A percentile compares a stretch with the other conserved stretches of the same genome.
phyloP scores from a whole-genome alignment of 176 grass and related monocot species.

The Lolium rigidum region DNA sequence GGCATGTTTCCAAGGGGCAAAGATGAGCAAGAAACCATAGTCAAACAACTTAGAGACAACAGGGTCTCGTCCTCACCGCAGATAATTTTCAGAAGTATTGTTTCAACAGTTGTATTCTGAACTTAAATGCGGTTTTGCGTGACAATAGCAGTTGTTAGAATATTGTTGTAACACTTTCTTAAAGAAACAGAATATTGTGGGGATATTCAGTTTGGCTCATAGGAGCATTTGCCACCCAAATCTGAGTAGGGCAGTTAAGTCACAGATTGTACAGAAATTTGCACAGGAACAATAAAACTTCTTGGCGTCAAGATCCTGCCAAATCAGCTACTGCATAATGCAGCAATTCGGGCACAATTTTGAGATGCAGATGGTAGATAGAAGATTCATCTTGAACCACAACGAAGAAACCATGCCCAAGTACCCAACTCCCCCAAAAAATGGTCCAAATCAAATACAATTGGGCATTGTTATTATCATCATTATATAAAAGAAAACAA shows the following conservation, averaged over 20 bases:
- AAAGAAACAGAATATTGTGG: too few species aligned
- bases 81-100: neutral
- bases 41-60: neutral
- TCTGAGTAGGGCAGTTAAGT: too few species aligned
- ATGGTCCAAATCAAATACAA: neutral
- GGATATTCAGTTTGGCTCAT: too few species aligned
- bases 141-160: too few species aligned
- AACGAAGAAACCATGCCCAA: neutral
- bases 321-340: neutral
- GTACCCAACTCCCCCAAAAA: neutral
- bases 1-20: neutral
- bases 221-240: too few species aligned
- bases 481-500: too few species aligned
- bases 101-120: neutral
- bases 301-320: conserved; percentile 38
- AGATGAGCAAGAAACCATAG: neutral
- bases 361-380: neutral
- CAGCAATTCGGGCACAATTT: neutral
- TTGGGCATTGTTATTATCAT: too few species aligned
- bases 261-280: too few species aligned
- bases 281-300: too few species aligned
- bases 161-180: too few species aligned
- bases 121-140: neutral
- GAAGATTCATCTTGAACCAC: neutral
- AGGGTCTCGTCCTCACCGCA: neutral